These are phyloP conservation scores for Ustilago hordei DNA, from an alignment of 1,284 basidiomycete genomes.

Conservation along the genomic window DNA sequence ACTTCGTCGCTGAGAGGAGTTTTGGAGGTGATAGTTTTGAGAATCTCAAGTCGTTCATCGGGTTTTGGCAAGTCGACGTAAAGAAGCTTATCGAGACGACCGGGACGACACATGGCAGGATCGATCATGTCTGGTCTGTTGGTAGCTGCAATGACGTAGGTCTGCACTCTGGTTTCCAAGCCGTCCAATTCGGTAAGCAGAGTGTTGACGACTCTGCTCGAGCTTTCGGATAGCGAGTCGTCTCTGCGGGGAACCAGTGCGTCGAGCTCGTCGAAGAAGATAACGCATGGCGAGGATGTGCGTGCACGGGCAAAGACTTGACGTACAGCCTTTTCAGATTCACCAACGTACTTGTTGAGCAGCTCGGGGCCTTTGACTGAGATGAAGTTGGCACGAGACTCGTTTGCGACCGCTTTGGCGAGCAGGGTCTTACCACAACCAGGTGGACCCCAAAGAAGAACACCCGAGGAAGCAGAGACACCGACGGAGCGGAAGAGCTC, in stretches of 20 bases:
- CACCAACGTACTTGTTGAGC: conserved; percentile 96
- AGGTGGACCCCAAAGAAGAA: conserved; percentile 97
- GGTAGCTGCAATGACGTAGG: conserved; percentile 96
- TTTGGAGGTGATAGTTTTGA: conserved; percentile 74
- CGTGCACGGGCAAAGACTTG: conserved; percentile 91
- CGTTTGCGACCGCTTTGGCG: conserved; percentile 96
- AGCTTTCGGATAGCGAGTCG: conserved; percentile 90
- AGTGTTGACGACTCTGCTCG: conserved; percentile 96
- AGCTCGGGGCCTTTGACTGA: conserved; percentile 96
- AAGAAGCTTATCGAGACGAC: conserved; percentile 92
- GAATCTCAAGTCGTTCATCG: conserved; percentile 85
- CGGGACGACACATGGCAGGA: conserved; percentile 96
- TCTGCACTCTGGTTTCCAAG: conserved; percentile 83
- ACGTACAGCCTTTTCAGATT: conserved; percentile 92
- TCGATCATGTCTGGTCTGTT: conserved; percentile 99
- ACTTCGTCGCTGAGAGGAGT: conserved; percentile 78
- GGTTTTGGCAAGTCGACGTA: conserved; percentile 90
- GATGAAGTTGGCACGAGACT: conserved; percentile 93
- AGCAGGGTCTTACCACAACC: conserved; percentile 96
- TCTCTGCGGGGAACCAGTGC: conserved; percentile 94
- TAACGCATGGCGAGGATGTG: conserved; percentile 87
- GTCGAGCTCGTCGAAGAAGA: conserved; percentile 97
- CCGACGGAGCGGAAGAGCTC: conserved; percentile 89
- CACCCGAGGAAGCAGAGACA: conserved; percentile 80
- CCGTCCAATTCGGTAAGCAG: conserved; percentile 96